Percentiles rank a stretch among this genome's conserved stretches.
These are phyloP conservation scores for Globisporangium canariense DNA, from an alignment of 352 stramenopile species.

Conservation along the genomic window DNA sequence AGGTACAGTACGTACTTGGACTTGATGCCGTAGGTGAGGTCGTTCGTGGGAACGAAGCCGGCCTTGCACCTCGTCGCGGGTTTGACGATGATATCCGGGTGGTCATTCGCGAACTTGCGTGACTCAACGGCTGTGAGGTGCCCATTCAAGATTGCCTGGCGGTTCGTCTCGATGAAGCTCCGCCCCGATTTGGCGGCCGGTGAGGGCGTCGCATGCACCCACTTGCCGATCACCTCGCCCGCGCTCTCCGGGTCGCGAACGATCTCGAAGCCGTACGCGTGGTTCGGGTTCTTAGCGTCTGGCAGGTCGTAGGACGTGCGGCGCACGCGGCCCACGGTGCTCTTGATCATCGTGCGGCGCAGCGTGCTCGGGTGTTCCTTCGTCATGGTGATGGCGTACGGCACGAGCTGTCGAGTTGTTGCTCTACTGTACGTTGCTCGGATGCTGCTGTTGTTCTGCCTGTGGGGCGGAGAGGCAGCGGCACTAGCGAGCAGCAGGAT, in stretches of 20 bases:
- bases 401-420: neutral
- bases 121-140: constrained; percentile 56
- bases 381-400: constrained; percentile 15
- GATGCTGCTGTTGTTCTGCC: constrained; percentile 1
- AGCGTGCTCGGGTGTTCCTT: constrained; percentile 38
- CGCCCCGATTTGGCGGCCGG: constrained; percentile 52
- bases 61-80: constrained; percentile 51
- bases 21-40: constrained; percentile 72
- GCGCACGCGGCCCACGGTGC: constrained; percentile 59
- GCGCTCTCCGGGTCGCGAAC: constrained; percentile 66
- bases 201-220: constrained; percentile 61
- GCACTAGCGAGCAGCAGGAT: neutral
- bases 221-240: constrained; percentile 71
- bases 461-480: neutral
- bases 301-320: constrained; percentile 66
- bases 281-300: constrained; percentile 48
- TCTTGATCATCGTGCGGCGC: constrained; percentile 85
- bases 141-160: constrained; percentile 55
- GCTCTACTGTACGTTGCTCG: constrained; percentile 24
- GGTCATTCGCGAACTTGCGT: constrained; percentile 60
- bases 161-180: constrained; percentile 83
- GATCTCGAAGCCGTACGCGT: constrained; percentile 75
- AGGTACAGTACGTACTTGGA: constrained; percentile 42
- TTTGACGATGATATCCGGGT: constrained; percentile 73
- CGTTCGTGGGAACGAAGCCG: constrained; percentile 48